Conservation (phyloP, 78 protist genomes). For the Fonticula alba region DNA sequence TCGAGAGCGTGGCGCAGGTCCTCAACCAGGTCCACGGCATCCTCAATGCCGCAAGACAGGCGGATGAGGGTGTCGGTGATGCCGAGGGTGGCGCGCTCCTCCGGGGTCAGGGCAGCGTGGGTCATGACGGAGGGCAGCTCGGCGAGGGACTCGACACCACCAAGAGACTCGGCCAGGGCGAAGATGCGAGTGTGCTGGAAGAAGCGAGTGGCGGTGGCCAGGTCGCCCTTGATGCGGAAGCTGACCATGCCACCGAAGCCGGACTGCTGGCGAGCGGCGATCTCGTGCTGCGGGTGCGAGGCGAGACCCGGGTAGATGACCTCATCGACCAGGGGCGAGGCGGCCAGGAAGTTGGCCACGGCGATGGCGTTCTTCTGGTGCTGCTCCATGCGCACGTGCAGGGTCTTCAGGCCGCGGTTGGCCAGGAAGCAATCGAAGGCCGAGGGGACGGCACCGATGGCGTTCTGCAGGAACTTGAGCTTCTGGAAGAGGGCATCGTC, state of each 20-base stretch:
- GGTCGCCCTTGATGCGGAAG: constrained; percentile 20
- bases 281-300: constrained; percentile 37
- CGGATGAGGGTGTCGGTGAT: constrained; percentile 32
- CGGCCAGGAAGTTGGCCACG: constrained; percentile 19
- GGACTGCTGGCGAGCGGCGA: constrained; percentile 15
- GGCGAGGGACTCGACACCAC: constrained; percentile 30
- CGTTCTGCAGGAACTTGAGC: constrained; percentile 28
- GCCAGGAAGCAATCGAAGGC: constrained; percentile 29
- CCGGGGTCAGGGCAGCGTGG: constrained; percentile 41
- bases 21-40: constrained; percentile 16
- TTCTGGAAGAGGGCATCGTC: constrained; percentile 1
- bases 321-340: constrained; percentile 11
- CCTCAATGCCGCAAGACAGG: constrained; percentile 44
- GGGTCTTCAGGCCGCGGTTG: constrained; percentile 29
- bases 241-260: constrained; percentile 20
- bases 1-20: too few species aligned
- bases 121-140: constrained; percentile 27
- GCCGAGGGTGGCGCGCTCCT: constrained; percentile 15
- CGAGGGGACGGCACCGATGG: constrained; percentile 33
- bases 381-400: constrained; percentile 23
- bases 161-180: constrained; percentile 33
- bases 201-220: constrained; percentile 3
- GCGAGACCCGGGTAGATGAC: constrained; percentile 27
- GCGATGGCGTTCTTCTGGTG: constrained; percentile 18
- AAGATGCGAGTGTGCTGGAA: constrained; percentile 12